Conservation (phyloP, 2,329 filamentous ascomycete genomes). For the Sarocladium kiliense region DNA sequence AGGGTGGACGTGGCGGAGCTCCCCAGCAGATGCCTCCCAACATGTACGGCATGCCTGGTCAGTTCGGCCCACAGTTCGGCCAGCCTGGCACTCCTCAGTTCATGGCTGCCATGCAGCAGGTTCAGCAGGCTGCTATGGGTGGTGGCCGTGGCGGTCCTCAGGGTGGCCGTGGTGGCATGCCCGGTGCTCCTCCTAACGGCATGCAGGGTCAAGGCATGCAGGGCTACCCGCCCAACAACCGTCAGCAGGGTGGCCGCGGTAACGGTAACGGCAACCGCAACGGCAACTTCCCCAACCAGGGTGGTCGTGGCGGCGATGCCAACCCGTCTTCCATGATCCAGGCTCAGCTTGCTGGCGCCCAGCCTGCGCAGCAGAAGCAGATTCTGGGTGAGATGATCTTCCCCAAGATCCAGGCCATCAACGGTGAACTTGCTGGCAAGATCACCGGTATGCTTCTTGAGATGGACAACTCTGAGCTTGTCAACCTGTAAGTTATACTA, state of each 20-base stretch:
- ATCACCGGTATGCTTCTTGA: slow-evolving; percentile 99
- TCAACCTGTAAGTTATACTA: slow-evolving; percentile 76
- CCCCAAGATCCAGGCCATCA: slow-evolving; percentile 94
- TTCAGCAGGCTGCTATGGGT: slow-evolving; percentile 57
- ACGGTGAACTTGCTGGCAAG: slow-evolving; percentile 95
- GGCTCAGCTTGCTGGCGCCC: slow-evolving; percentile 50
- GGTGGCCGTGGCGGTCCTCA: slow-evolving; percentile 59
- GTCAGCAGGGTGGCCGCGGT: slow-evolving; percentile 45
- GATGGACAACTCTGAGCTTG: slow-evolving; percentile 95
- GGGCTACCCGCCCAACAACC: slow-evolving; percentile 52
- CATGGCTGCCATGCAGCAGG: slow-evolving; percentile 79
- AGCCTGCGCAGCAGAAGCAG: slow-evolving; percentile 88
- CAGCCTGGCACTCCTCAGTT: slow-evolving; percentile 76
- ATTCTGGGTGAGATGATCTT: slow-evolving; percentile 96
- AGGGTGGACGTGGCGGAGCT: slow-evolving; percentile 81
- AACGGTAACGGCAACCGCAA: slow-evolving; percentile 35
- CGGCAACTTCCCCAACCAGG: slow-evolving; percentile 39
- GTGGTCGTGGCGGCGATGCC: slow-evolving; percentile 36
- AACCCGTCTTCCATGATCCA: slow-evolving; percentile 40
- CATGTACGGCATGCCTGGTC: slow-evolving; percentile 75
- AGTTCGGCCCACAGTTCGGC: slow-evolving; percentile 76
- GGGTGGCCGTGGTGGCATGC: slow-evolving; percentile 68
- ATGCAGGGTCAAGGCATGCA: slow-evolving; percentile 47
- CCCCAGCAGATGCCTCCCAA: slow-evolving; percentile 83
- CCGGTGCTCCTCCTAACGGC: slow-evolving; percentile 63